Evolutionary conservation across 1,139 yeast species (phyloP).

Genomic region (Schizosaccharomyces versatilis): DNA sequence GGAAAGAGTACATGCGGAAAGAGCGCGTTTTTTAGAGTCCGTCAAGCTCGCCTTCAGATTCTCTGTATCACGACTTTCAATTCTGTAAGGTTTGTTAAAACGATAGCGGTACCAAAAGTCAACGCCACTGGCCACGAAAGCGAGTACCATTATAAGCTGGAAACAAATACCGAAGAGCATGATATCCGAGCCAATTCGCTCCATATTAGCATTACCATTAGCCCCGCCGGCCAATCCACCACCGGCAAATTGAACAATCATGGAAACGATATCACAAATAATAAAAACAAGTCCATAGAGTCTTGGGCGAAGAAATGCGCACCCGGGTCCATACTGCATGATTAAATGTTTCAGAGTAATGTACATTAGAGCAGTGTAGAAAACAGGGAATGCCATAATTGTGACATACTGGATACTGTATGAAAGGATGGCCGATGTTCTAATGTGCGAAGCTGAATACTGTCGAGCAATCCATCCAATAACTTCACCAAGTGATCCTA

Average conservation of each 20-base stretch:
- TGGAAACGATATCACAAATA: slow-evolving; percentile 4
- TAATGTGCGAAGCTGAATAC: too few species aligned
- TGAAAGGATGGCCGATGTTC: too few species aligned
- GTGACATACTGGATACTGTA: too few species aligned
- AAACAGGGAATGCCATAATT: neutral
- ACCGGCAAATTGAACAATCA: slow-evolving; percentile 33
- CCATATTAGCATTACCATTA: slow-evolving; percentile 18
- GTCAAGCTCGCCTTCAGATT: too few species aligned
- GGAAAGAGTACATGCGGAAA: neutral
- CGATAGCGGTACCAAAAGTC: too few species aligned
- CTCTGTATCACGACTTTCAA: too few species aligned
- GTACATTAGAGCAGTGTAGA: neutral
- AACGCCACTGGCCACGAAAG: slow-evolving; percentile 21
- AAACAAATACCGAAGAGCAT: slow-evolving; percentile 68
- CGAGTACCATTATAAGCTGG: slow-evolving; percentile 53
- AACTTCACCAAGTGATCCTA: too few species aligned
- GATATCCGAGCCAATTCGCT: slow-evolving; percentile 40
- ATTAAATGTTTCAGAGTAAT: neutral
- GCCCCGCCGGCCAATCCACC: slow-evolving; percentile 39
- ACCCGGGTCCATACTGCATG: neutral
- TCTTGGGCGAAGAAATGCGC: slow-evolving; percentile 4
- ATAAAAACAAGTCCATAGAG: slow-evolving; percentile 6
- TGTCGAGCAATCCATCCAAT: too few species aligned
- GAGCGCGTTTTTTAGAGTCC: too few species aligned
- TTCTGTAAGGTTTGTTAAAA: too few species aligned